phyloP scores from a whole-genome alignment of 108 stramenopile species.

The Cyclotella choctawhatcheeana region DNA sequence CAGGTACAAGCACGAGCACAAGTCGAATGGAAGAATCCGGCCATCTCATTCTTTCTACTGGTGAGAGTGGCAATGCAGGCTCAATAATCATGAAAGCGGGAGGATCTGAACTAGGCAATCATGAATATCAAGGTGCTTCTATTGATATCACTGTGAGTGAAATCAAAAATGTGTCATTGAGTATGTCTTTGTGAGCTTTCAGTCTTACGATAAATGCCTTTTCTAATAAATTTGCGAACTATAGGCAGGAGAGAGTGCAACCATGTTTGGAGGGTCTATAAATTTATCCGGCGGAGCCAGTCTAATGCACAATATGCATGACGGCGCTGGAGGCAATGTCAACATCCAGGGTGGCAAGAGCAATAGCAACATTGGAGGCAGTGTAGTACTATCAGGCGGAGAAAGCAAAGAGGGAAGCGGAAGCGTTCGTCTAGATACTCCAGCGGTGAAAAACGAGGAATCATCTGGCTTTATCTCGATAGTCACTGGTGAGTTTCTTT shows the following conservation, averaged over 20 bases:
- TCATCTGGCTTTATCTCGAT: conserved; percentile 2
- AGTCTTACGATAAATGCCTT: neutral
- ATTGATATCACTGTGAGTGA: conserved; percentile 1
- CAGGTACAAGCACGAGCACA: neutral
- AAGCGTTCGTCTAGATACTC: conserved; percentile 4
- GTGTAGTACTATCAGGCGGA: neutral
- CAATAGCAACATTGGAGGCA: neutral
- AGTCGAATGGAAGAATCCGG: conserved; percentile 11
- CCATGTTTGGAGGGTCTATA: neutral
- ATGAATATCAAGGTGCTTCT: neutral
- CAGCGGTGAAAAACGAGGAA: neutral
- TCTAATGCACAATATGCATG: neutral
- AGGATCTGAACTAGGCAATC: neutral
- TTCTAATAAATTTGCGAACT: neutral
- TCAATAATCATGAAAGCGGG: neutral
- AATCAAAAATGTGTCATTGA: neutral
- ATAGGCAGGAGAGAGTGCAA: neutral
- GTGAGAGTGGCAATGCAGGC: neutral
- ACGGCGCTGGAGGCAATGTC: conserved; percentile 12
- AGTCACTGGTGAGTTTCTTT: neutral
- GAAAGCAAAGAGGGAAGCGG: neutral
- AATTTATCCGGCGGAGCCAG: conserved; percentile 10
- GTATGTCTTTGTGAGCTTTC: too few relatives aligned
- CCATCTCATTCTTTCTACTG: neutral
- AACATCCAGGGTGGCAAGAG: conserved; percentile 8